Base-by-base conservation (phyloP, 345 rosid species). In the Pseudoturritis turrita region DNA sequence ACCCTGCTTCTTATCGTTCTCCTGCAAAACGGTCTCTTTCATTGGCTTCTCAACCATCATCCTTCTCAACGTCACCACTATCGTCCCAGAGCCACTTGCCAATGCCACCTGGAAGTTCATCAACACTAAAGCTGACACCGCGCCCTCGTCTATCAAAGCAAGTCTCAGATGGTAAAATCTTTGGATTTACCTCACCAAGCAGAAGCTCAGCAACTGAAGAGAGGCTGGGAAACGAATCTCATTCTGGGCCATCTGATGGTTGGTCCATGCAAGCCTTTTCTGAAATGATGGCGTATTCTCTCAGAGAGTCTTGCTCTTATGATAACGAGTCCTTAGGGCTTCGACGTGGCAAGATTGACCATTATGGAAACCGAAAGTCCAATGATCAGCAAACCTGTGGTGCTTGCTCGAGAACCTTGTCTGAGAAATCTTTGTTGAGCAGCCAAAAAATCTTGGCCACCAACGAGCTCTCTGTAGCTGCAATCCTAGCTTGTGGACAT, bases 231-330 rank as follows among this genome's bases (percentile, higher is more conserved):
- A 74, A 79, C 63, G 96, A 87, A 68, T 83, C 85, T 18, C 79
- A 74, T 62, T 82, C 83, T 26, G 86, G 81, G 19, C 85, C 92
- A 68, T 89, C 96, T 57, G 96, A 88, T 81, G 80, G 83, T 69
- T 91, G 91, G 97, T 91, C 97, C 15, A 83, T 81, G 85, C 86
- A 87, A 46, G 96, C 96, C 49, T 89, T 87, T 65, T 81, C 94
- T 4, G 98, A 89, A 66, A 86, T 85, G 68, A 79, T 82, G 89
- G 83, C 88, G 19, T 72, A 81, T 71, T 89, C 98, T 65, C 80
- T 74, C 31, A 81, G 84, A 65, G 89, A 86, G 63, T 86, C 88
- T 68, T 81, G 88, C 87, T 85, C 92, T 31, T 85, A 78, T 44
- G 94, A 88, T 49, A 82, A 75, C 4, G 90, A 84, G 10, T 68